Base-by-base conservation (phyloP, 768 basidiomycete species). In the Lactifluus volemus region DNA sequence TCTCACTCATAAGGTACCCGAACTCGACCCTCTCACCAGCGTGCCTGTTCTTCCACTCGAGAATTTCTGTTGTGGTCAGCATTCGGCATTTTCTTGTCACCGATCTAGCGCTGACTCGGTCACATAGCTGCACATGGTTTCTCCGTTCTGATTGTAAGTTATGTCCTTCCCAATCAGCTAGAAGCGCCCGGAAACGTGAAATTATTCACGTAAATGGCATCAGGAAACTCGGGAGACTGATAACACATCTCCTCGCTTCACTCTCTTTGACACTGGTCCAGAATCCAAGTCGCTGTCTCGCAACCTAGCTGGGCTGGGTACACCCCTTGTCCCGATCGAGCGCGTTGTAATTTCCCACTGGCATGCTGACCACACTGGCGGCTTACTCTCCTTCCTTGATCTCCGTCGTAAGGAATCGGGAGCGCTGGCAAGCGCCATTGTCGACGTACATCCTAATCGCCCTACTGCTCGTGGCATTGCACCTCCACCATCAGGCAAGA, bases 221-320 rank as follows among this genome's bases (percentile, higher is more conserved):
- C 68, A 85, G 84, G 80, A 87, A 77, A 88, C 84, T 2, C 77
- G 79, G 60, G 71, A 78, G 11, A 32, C 63, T 10, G 67, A 75
- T 25, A 83, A 73, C 21, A 70, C 76, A 45, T 57, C 70, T 59
- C 67, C 76, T 3, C 80, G 82, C 56, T 73, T 78, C n/a, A 84
- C 83, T 15, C 77, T 93, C 39, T 91, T 94, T 68, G 92, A 94
- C 73, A 85, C 88, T 15, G 92, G 92, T 0, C 92, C 91, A 9
- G 91, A 93, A 68, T 81, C 82, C 15, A 76, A 75, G 25, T 84
- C 86, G 30, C 82, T 94, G 63, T 79, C 83, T n/a, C 83, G 88
- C 53, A 93, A 92, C 71, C 70, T 84, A 29, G 71, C 71, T 5
- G 81, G 84, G 4, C 77, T 93, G 77, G 75, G 82, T 21, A 68